A percentile compares a stretch with the other conserved stretches of the same genome.
Evolutionary conservation across 2,329 filamentous ascomycete genomes (phyloP).

Genomic region (Simplicillium aogashimaense): DNA sequence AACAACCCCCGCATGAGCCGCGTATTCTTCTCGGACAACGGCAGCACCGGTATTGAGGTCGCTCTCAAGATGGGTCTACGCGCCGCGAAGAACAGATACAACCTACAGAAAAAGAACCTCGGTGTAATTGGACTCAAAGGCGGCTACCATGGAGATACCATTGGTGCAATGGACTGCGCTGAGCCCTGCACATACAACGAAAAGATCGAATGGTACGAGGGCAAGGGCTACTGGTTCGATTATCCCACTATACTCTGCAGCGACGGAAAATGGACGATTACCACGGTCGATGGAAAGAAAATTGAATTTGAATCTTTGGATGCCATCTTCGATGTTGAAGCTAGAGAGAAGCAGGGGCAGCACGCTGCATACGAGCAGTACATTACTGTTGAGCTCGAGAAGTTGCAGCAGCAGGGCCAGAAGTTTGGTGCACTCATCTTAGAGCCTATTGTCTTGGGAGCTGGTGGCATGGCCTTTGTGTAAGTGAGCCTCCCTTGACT

Average conservation of each 20-base stretch:
- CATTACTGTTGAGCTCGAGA: slow-evolving; percentile 44
- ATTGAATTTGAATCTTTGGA: slow-evolving; percentile 36
- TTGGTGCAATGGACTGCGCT: slow-evolving; percentile 78
- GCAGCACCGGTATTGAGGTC: slow-evolving; percentile 76
- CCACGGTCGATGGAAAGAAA: slow-evolving; percentile 37
- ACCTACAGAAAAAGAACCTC: slow-evolving; percentile 42
- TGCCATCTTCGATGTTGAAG: slow-evolving; percentile 50
- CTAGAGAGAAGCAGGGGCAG: slow-evolving; percentile 32
- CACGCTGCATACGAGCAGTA: slow-evolving; percentile 47
- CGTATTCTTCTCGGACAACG: slow-evolving; percentile 77
- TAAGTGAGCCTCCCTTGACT: slow-evolving; percentile 27
- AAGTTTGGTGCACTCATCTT: slow-evolving; percentile 71
- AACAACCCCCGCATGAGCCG: slow-evolving; percentile 56
- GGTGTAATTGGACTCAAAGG: slow-evolving; percentile 67
- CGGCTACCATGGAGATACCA: slow-evolving; percentile 80
- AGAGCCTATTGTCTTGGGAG: slow-evolving; percentile 72
- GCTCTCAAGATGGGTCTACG: slow-evolving; percentile 77
- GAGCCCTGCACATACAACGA: slow-evolving; percentile 72
- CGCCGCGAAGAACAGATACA: slow-evolving; percentile 56
- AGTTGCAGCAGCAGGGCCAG: slow-evolving; percentile 42
- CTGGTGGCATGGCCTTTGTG: slow-evolving; percentile 76
- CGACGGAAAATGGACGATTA: slow-evolving; percentile 56
- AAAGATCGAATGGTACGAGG: slow-evolving; percentile 78
- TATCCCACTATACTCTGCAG: slow-evolving; percentile 63
- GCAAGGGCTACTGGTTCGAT: slow-evolving; percentile 72